These are phyloP conservation scores for Blepharisma stoltei DNA, from an alignment of 73 alveolate genomes.

Conservation along the genomic window DNA sequence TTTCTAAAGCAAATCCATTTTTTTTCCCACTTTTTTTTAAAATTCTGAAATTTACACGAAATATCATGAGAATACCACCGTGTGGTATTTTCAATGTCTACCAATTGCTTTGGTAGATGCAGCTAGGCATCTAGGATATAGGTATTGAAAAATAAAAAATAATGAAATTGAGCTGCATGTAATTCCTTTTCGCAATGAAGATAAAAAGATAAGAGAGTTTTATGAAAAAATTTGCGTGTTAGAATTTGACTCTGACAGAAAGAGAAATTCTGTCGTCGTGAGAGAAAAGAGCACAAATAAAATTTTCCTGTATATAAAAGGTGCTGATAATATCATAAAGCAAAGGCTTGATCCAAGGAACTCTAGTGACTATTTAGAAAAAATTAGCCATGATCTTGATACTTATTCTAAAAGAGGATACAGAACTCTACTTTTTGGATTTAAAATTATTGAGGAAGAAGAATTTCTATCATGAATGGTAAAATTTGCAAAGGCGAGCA, in stretches of 20 bases:
- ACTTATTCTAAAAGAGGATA: slow-evolving; percentile 46
- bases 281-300: slow-evolving; percentile 58
- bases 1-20: too few relatives aligned
- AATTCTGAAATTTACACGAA: too few relatives aligned
- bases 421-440: slow-evolving; percentile 48
- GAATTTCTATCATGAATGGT: slow-evolving; percentile 26
- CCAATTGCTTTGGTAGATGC: slow-evolving; percentile 71
- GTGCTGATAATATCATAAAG: slow-evolving; percentile 69
- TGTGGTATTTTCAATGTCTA: too few relatives aligned
- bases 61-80: too few relatives aligned
- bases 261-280: slow-evolving; percentile 89
- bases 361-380: not conserved
- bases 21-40: too few relatives aligned
- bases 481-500: slow-evolving; percentile 30
- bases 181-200: not conserved
- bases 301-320: slow-evolving; percentile 60
- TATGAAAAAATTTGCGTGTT: slow-evolving; percentile 71
- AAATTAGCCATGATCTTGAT: not conserved
- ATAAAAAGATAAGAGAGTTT: slow-evolving; percentile 35
- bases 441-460: slow-evolving; percentile 38
- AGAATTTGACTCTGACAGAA: slow-evolving; percentile 92
- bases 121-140: slow-evolving; percentile 74
- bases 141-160: slow-evolving; percentile 15
- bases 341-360: slow-evolving; percentile 9
- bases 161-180: not conserved